Evolutionary conservation across 768 basidiomycete species (phyloP).

Genomic region (Amanita thiersii): DNA sequence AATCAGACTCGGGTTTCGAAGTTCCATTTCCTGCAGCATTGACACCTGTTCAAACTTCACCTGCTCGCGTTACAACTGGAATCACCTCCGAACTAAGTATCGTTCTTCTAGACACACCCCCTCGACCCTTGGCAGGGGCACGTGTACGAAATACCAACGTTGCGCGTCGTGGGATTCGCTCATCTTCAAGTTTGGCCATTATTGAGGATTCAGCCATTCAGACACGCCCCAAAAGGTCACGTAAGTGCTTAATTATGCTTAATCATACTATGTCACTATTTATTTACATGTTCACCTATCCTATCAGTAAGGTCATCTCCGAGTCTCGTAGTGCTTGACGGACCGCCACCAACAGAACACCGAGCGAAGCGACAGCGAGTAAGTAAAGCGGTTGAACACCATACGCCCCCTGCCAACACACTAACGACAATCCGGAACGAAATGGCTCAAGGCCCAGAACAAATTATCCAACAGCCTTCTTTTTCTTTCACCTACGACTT

Average conservation of each 20-base stretch:
- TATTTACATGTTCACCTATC: background rate
- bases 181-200: background rate
- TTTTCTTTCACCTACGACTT: too few relatives aligned
- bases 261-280: background rate
- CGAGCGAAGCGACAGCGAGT: background rate
- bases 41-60: background rate
- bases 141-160: background rate
- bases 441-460: too few relatives aligned
- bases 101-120: background rate
- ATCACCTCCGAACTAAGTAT: background rate
- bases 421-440: too few relatives aligned
- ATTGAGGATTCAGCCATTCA: background rate
- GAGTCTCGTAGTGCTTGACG: background rate
- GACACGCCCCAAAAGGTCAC: background rate
- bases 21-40: too few relatives aligned
- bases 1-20: too few relatives aligned
- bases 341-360: background rate
- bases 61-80: background rate
- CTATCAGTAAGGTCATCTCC: slow-evolving; percentile 3
- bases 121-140: background rate
- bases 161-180: background rate
- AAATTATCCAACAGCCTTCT: too few relatives aligned
- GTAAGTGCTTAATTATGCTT: background rate
- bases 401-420: too few relatives aligned
- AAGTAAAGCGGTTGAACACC: background rate